Conservation (phyloP, 805 yeast genomes). For the Yamadazyma phyllophila region DNA sequence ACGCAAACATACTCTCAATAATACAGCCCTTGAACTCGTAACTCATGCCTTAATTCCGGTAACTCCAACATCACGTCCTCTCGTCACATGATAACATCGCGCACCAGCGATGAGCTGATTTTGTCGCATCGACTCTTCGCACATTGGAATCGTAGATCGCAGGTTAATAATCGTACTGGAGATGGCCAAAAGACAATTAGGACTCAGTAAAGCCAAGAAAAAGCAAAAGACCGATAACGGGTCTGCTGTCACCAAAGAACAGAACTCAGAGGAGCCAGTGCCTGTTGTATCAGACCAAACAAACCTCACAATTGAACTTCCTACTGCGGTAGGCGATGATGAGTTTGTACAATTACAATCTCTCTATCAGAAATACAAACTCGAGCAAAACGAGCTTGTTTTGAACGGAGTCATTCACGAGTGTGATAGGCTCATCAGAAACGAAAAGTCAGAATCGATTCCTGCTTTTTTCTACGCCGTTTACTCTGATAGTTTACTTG, state of each 20-base stretch:
- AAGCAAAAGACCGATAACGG: slow-evolving; percentile 14
- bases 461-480: slow-evolving; percentile 63
- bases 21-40: too few relatives aligned
- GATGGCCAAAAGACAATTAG: slow-evolving; percentile 36
- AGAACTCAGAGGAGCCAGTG: neutral
- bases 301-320: slow-evolving; percentile 57
- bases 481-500: slow-evolving; percentile 70
- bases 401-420: slow-evolving; percentile 89
- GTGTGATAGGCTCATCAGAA: slow-evolving; percentile 75
- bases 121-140: neutral
- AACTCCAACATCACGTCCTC: too few relatives aligned
- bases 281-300: neutral
- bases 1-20: too few relatives aligned
- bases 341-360: slow-evolving; percentile 75
- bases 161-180: neutral
- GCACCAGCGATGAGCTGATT: slow-evolving; percentile 8
- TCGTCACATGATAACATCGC: neutral
- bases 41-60: too few relatives aligned
- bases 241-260: neutral
- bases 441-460: slow-evolving; percentile 18
- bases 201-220: slow-evolving; percentile 43
- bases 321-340: slow-evolving; percentile 69
- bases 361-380: slow-evolving; percentile 62
- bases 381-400: slow-evolving; percentile 59
- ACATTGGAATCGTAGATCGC: too few relatives aligned